A percentile compares a stretch with the other conserved stretches of the same genome.
Conservation (phyloP, 73 alveolate species). For the Paramecium pentaurelia region DNA sequence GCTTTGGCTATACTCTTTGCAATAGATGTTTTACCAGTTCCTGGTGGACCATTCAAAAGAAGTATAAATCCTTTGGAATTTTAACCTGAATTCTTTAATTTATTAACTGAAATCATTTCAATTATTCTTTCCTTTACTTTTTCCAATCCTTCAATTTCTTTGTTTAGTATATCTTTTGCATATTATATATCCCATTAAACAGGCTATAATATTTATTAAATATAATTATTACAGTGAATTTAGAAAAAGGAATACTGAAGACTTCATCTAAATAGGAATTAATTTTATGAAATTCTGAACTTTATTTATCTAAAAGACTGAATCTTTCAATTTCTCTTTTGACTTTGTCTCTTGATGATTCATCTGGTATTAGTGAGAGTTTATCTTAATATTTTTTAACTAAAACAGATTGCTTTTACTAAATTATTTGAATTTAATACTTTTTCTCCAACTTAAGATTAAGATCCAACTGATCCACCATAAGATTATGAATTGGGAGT, state of each 20-base stretch:
- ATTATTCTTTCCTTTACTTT: constrained; percentile 80
- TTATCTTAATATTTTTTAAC: constrained; percentile 32
- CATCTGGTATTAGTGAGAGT: constrained; percentile 42
- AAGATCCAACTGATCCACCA: background rate
- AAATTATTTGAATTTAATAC: background rate
- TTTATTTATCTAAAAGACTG: constrained; percentile 40
- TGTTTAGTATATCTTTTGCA: constrained; percentile 65
- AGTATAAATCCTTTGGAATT: constrained; percentile 76
- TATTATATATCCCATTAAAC: constrained; percentile 80
- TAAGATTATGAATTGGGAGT: background rate
- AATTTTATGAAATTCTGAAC: constrained; percentile 50
- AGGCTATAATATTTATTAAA: background rate
- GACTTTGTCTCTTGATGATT: constrained; percentile 52
- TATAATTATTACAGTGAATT: constrained; percentile 11
- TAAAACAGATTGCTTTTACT: background rate
- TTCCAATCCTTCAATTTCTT: constrained; percentile 70
- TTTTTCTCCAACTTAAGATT: background rate
- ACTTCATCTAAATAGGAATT: constrained; percentile 73
- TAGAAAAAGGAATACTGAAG: constrained; percentile 81
- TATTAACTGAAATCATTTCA: constrained; percentile 81
- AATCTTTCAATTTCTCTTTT: constrained; percentile 51
- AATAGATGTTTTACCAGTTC: constrained; percentile 83
- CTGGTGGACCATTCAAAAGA: constrained; percentile 85
- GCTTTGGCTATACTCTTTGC: constrained; percentile 80
- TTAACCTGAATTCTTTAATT: constrained; percentile 67